Percentiles rank a stretch among this genome's conserved stretches.
phyloP scores from a whole-genome alignment of 208 protist genomes.

The Leishmania aethiopica region DNA sequence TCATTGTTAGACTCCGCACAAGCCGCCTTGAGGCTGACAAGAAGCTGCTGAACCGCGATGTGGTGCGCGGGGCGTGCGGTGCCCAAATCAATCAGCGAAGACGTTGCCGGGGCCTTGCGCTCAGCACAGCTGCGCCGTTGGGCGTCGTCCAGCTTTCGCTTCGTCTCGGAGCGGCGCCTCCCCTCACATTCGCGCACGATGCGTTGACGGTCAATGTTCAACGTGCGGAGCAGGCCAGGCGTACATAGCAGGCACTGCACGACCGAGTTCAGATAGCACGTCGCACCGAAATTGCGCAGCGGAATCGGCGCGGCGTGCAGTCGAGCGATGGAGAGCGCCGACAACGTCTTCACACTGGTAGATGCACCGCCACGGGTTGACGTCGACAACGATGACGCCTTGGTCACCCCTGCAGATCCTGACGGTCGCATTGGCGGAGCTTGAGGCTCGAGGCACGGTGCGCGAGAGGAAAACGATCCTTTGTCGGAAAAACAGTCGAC shows the following conservation, averaged over 20 bases:
- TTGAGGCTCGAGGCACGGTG: background rate
- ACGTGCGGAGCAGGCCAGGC: slow-evolving; percentile 39
- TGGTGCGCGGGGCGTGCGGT: slow-evolving; percentile 5
- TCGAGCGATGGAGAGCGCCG: slow-evolving; percentile 5
- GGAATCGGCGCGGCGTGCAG: slow-evolving; percentile 37
- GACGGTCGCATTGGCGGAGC: background rate
- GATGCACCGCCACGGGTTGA: background rate
- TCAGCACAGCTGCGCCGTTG: slow-evolving; percentile 23
- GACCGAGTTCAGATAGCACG: slow-evolving; percentile 96
- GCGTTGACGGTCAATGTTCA: slow-evolving; percentile 37
- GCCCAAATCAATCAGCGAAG: slow-evolving; percentile 52
- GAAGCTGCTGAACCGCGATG: slow-evolving; percentile 29
- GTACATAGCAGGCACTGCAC: slow-evolving; percentile 93
- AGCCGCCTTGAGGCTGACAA: slow-evolving; percentile 63
- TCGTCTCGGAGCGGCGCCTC: background rate
- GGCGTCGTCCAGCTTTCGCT: background rate
- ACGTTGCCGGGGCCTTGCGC: slow-evolving; percentile 34
- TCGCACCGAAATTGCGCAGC: slow-evolving; percentile 93
- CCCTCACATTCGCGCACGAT: slow-evolving; percentile 23
- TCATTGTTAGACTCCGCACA: slow-evolving; percentile 70
- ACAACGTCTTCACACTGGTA: too few relatives aligned
- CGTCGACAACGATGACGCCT: background rate
- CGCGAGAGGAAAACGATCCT: background rate
- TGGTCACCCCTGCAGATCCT: background rate
- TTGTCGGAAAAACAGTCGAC: background rate